Base-by-base conservation (phyloP, 2,329 filamentous ascomycete species). In the Phyllosticta citribraziliensis region DNA sequence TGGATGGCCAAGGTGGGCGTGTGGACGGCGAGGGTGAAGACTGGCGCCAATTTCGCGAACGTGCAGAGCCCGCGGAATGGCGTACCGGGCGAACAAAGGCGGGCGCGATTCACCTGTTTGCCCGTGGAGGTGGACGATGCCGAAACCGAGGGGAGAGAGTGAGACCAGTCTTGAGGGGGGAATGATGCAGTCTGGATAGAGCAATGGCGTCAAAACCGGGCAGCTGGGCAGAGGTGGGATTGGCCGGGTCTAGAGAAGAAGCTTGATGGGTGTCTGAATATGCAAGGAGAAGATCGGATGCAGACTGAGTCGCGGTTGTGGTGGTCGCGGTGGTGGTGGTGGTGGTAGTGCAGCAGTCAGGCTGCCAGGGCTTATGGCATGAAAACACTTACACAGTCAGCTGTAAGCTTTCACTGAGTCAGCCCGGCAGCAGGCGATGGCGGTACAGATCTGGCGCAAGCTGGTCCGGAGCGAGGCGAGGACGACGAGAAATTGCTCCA, bases 341-440 rank as follows among this genome's bases (percentile, higher is more conserved):
- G 57, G 57, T 25, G 51, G 51, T 52, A 12, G 51, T 52, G 51
- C 51, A 52, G 51, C 22, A 24, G 33, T 40, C 51, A 52, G 51
- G 51, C 33, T 40, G 33, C 33, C 33, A 40, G 33, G 33, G 33
- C 33, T 24, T 52, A 52, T 35, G 24, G 25, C 58, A 60, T 35
- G 51, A 40, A 40, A 52, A 56, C 20, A 60, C 58, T 60, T 60
- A 60, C 58, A 60, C 58, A 60, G 58, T 60, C 52, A 60, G 58
- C 58, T 52, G 58, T 60, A 60, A 60, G 58, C 58, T 60, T 60
- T 60, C 58, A 51, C 53, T 60, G 58, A 60, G 58, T 60, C 58
- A 60, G 58, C 58, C 58, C 54, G 40, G 20, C 51, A 24, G 8
- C 52, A 47, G 33, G 50, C 52, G 57, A 17, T 11, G 14, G 57